Evolutionary conservation across 1,284 basidiomycete genomes (phyloP), one percentile per base, ranked within the genome.

Genomic region (Schizophyllum commune): DNA sequence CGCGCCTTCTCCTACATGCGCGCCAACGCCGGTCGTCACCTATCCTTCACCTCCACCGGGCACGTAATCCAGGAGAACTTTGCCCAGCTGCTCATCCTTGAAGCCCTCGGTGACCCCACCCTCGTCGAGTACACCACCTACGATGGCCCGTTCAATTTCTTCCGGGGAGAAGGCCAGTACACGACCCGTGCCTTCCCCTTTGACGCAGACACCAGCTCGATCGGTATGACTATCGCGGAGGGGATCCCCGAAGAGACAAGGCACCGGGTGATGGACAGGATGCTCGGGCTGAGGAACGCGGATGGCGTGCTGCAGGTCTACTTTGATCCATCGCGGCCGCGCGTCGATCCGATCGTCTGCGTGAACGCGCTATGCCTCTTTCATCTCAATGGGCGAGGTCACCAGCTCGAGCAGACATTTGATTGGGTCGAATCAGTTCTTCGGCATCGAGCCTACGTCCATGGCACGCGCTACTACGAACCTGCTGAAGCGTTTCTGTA

Each of bases 391-490:
- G 78, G 79, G 1, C 78, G 83, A 0, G 81, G 79, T 0, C 64
- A 70, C 8, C 77, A 85, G 61, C 74, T 85, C 0, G 63, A 70
- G 15, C 62, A 65, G n/a, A 84, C 82, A 0, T 72, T 81, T 9
- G 70, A 77, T 34, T 85, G 83, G 83, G 74, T 84, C 1, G 69
- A 73, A 53, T 73, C 77, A 51, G 78, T 83, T 19, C 74, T 85
- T 22, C 65, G 74, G 32, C 76, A 83, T 67, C 75, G 80, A 20
- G 83, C 81, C 2, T 85, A 84, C 66, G 67, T 79, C 20, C 77
- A 81, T 19, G 83, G 83, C 4, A 83, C 83, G 17, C 74, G 80
- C 11, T 85, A 85, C 68, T 85, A 85, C 66, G 74, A 75, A 52
- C 78, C 76, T 0, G 71, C 82, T 0, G 83, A 84, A 67, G 77